These are phyloP conservation scores for Oryza officinalis DNA, from an alignment of 176 grass and related monocot species.

Conservation along the genomic window DNA sequence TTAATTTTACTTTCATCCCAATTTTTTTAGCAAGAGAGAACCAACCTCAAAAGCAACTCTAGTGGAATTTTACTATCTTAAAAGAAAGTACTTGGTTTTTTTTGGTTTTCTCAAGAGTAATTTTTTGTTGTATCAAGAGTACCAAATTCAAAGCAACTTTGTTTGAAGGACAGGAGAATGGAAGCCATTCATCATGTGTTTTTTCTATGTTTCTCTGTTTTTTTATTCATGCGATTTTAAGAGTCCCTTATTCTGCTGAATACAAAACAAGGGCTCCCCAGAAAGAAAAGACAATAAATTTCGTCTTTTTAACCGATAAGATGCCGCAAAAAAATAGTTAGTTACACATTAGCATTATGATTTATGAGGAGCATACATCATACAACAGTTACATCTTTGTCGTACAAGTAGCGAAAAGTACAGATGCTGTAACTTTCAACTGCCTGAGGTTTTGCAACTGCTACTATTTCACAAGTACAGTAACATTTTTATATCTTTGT, in stretches of 20 bases:
- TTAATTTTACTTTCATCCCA: too few relatives aligned
- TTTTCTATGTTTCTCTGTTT: neutral
- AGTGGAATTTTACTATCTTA: too few relatives aligned
- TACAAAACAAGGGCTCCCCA: neutral
- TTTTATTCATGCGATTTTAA: too few relatives aligned
- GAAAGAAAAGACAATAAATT: neutral
- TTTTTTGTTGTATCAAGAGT: too few relatives aligned
- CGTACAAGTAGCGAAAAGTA: neutral
- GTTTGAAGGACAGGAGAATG: too few relatives aligned
- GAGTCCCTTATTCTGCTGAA: neutral
- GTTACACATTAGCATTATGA: neutral
- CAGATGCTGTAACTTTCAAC: neutral
- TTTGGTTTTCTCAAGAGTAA: too few relatives aligned
- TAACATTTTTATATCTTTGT: slow-evolving; percentile 5
- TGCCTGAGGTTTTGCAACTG: neutral
- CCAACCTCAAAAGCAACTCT: too few relatives aligned
- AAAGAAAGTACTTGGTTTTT: too few relatives aligned
- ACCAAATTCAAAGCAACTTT: too few relatives aligned
- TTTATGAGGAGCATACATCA: slow-evolving; percentile 24
- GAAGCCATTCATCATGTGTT: too few relatives aligned
- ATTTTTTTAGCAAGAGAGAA: too few relatives aligned
- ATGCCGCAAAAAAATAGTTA: neutral
- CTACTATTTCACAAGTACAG: slow-evolving; percentile 5
- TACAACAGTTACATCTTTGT: slow-evolving; percentile 20
- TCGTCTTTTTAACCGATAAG: neutral